Evolutionary conservation across 108 stramenopile species (phyloP).

Genomic region (Schizochytrium sp.): DNA sequence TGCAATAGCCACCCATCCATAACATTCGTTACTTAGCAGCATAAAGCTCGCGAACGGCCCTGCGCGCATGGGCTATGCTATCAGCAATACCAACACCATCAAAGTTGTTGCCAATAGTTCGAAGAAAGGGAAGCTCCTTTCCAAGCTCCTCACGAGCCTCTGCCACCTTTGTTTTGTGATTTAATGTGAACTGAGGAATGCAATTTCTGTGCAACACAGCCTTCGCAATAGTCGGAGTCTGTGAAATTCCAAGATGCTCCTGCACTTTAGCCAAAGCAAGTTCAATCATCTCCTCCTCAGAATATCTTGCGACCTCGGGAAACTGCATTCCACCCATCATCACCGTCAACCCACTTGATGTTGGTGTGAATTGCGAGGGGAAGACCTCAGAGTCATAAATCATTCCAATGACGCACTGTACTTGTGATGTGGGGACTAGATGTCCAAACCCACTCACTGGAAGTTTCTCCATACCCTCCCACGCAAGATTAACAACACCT

Average conservation of each 20-base stretch:
- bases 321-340: conserved; percentile 56
- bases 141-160: background rate
- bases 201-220: background rate
- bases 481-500: conserved; percentile 32
- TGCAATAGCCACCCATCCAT: too few relatives aligned
- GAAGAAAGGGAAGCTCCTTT: conserved; percentile 23
- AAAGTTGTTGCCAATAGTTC: conserved; percentile 31
- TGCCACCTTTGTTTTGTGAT: background rate
- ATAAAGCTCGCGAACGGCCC: background rate
- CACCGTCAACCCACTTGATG: conserved; percentile 18
- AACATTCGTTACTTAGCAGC: too few relatives aligned
- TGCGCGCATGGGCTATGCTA: background rate
- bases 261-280: conserved; percentile 13
- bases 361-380: background rate
- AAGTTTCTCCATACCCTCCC: background rate
- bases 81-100: conserved; percentile 59
- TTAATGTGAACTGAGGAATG: conserved; percentile 18
- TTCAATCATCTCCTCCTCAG: conserved; percentile 25
- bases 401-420: conserved; percentile 7
- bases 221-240: background rate
- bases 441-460: conserved; percentile 55
- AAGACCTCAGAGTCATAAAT: conserved; percentile 58
- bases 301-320: conserved; percentile 9
- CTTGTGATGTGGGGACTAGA: conserved; percentile 14
- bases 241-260: conserved; percentile 38